These are phyloP conservation scores for Taphrina pruni DNA, from an alignment of 1,139 yeast genomes.

Conservation along the genomic window DNA sequence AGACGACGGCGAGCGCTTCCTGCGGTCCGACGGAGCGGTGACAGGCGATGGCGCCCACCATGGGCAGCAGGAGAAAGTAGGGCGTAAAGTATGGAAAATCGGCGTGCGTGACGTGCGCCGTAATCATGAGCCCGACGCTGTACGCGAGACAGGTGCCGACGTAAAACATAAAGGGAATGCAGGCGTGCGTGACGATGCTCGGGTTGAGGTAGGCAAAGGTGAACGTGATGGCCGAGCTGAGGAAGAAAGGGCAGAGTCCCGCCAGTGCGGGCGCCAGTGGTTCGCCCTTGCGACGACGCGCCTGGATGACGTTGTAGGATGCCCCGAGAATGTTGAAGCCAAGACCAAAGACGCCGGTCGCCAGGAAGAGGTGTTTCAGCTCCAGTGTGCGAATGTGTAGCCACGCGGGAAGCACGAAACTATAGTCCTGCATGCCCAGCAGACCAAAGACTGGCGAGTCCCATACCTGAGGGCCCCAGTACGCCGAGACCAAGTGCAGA, in stretches of 20 bases:
- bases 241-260: constrained; percentile 52
- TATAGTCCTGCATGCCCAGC: constrained; percentile 42
- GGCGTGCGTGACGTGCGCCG: constrained; percentile 74
- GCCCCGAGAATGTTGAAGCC: constrained; percentile 32
- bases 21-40: constrained; percentile 24
- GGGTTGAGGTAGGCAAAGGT: constrained; percentile 53
- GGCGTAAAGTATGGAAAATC: constrained; percentile 61
- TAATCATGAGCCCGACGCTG: constrained; percentile 60
- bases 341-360: constrained; percentile 31
- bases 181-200: constrained; percentile 56
- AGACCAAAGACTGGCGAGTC: constrained; percentile 49
- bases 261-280: constrained; percentile 49
- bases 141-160: constrained; percentile 76
- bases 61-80: constrained; percentile 51
- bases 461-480: constrained; percentile 69
- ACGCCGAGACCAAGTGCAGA: constrained; percentile 63
- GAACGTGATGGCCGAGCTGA: constrained; percentile 49
- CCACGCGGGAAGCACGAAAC: constrained; percentile 6
- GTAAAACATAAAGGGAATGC: constrained; percentile 64
- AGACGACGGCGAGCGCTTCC: constrained; percentile 51
- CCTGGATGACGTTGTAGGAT: constrained; percentile 63
- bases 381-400: constrained; percentile 2
- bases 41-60: constrained; percentile 51
- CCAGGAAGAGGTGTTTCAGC: constrained; percentile 35
- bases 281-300: constrained; percentile 57